Evolutionary conservation across 2,329 filamentous ascomycete species (phyloP).

Genomic region (Pseudogymnoascus sp.): DNA sequence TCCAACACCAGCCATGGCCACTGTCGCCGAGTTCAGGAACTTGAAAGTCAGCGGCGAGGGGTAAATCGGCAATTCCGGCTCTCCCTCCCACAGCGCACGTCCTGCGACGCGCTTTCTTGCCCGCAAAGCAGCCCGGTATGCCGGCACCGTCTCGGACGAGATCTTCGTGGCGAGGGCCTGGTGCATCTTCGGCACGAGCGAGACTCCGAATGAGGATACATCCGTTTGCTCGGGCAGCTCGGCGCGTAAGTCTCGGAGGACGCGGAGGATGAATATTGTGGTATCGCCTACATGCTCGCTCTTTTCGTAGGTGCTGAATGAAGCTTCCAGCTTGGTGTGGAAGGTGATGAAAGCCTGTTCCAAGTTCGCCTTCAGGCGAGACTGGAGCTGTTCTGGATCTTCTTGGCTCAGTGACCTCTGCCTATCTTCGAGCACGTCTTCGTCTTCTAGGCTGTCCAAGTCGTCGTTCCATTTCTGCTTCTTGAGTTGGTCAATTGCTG

Average conservation of each 20-base stretch:
- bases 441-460: conserved; percentile 63
- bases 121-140: conserved; percentile 39
- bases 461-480: conserved; percentile 71
- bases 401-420: conserved; percentile 65
- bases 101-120: conserved; percentile 48
- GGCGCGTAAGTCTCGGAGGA: conserved; percentile 67
- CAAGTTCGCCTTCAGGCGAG: conserved; percentile 51
- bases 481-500: conserved; percentile 57
- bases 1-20: conserved; percentile 63
- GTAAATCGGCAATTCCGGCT: conserved; percentile 67
- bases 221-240: conserved; percentile 51
- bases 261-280: conserved; percentile 62
- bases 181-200: conserved; percentile 60
- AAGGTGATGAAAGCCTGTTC: conserved; percentile 52
- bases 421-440: conserved; percentile 60
- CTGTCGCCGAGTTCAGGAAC: conserved; percentile 59
- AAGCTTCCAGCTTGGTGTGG: conserved; percentile 38
- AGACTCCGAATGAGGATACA: conserved; percentile 51
- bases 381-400: conserved; percentile 59
- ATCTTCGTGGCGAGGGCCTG: conserved; percentile 50
- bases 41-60: conserved; percentile 70
- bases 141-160: conserved; percentile 41
- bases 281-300: conserved; percentile 44
- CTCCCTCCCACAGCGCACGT: conserved; percentile 72
- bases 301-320: conserved; percentile 44